phyloP scores from a whole-genome alignment of 306 rosid species.

The Vicia villosa region DNA sequence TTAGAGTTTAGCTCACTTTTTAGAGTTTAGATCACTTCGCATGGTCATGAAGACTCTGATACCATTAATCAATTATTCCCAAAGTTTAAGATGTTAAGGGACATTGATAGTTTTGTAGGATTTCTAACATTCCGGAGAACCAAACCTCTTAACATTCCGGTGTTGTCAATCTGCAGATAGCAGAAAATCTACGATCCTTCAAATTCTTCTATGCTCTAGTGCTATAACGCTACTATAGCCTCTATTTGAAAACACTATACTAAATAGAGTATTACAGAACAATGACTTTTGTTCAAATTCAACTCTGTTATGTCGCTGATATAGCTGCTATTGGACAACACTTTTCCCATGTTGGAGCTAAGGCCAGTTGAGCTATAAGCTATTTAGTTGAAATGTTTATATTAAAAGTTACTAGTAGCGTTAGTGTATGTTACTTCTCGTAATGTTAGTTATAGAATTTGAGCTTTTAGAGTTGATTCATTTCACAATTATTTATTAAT shows the following conservation, averaged over 20 bases:
- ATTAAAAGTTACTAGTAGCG: not conserved
- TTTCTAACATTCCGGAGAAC: conserved; percentile 5
- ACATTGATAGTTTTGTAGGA: not conserved
- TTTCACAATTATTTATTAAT: conserved; percentile 11
- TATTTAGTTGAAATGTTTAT: conserved; percentile 4
- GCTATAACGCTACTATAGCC: not conserved
- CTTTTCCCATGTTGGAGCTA: not conserved
- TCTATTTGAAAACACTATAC: not conserved
- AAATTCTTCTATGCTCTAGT: not conserved
- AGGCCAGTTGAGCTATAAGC: conserved; percentile 24
- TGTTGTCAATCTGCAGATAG: not conserved
- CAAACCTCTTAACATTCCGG: not conserved
- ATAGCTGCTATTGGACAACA: not conserved
- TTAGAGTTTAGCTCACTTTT: too few relatives aligned
- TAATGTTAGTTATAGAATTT: conserved; percentile 18
- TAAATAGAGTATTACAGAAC: not conserved
- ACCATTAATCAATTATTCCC: not conserved
- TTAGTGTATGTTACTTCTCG: conserved; percentile 11
- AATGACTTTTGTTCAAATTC: not conserved
- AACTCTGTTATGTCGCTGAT: not conserved
- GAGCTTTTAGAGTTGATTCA: not conserved
- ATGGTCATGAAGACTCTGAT: not conserved
- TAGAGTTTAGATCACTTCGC: not conserved
- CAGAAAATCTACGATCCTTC: not conserved
- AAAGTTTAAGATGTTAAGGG: not conserved